phyloP scores from a whole-genome alignment of 2,329 filamentous ascomycete species.

The Aspergillaceae sp. region DNA sequence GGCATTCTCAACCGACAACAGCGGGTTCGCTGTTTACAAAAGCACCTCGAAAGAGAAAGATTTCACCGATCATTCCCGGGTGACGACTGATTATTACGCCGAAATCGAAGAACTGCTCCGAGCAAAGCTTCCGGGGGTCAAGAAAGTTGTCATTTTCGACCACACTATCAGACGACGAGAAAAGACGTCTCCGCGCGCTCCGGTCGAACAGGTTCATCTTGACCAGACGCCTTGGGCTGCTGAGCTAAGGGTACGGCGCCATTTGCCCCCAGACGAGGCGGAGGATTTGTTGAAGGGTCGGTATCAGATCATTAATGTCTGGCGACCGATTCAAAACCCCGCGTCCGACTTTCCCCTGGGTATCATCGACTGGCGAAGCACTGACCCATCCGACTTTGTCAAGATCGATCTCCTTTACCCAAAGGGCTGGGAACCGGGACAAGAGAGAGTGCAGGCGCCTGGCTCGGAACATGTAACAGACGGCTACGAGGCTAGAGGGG shows the following conservation, averaged over 20 bases:
- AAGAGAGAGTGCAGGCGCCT: constrained; percentile 48
- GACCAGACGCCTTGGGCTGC: constrained; percentile 61
- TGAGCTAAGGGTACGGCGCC: constrained; percentile 52
- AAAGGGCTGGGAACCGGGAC: constrained; percentile 48
- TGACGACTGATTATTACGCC: constrained; percentile 51
- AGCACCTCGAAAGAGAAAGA: constrained; percentile 45
- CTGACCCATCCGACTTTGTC: constrained; percentile 50
- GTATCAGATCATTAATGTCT: constrained; percentile 63
- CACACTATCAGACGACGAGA: constrained; percentile 57
- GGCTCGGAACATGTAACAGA: constrained; percentile 41
- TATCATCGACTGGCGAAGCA: constrained; percentile 56
- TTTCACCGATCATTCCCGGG: constrained; percentile 49
- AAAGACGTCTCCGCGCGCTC: constrained; percentile 50
- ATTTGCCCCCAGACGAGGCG: constrained; percentile 48
- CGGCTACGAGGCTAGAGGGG: constrained; percentile 55
- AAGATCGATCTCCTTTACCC: constrained; percentile 57
- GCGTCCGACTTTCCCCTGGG: constrained; percentile 61
- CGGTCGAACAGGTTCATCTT: constrained; percentile 62
- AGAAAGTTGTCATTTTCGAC: constrained; percentile 61
- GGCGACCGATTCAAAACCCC: constrained; percentile 57
- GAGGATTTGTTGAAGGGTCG: constrained; percentile 50
- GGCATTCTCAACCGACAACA: constrained; percentile 46
- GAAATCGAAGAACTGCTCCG: constrained; percentile 53
- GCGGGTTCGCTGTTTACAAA: constrained; percentile 51
- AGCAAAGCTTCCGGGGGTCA: constrained; percentile 46